phyloP scores from a whole-genome alignment of 1,284 basidiomycete genomes.

The Takashimella koratensis region DNA sequence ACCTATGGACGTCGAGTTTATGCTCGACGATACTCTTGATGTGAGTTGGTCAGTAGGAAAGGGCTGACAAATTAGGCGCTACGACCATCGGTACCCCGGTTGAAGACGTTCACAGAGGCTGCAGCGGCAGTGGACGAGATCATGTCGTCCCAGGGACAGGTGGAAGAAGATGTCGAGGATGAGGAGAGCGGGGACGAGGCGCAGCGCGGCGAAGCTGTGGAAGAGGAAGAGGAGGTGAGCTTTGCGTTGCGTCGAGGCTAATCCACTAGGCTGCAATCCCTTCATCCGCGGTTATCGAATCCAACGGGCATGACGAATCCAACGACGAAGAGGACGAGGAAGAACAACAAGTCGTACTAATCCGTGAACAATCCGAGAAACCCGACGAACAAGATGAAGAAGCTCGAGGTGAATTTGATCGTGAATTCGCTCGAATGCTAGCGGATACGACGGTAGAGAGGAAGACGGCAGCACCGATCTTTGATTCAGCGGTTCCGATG shows the following conservation, averaged over 20 bases:
- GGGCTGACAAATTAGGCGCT: conserved; percentile 58
- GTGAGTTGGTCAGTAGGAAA: conserved; percentile 49
- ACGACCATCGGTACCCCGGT: conserved; percentile 63
- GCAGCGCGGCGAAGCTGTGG: conserved; percentile 62
- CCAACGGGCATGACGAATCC: too few species aligned
- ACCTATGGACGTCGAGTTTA: conserved; percentile 97
- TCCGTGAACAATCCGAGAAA: conserved; percentile 46
- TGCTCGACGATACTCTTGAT: conserved; percentile 90
- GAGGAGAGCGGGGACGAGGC: conserved; percentile 16
- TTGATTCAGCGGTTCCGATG: conserved; percentile 71
- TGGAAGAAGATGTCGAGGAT: conserved; percentile 44
- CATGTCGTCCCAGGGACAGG: conserved; percentile 60
- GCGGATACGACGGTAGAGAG: conserved; percentile 77
- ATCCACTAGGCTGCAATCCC: not conserved
- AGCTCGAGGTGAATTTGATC: conserved; percentile 88
- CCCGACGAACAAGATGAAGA: conserved; percentile 59
- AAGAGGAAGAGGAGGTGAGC: conserved; percentile 59
- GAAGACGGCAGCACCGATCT: conserved; percentile 74
- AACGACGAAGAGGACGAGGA: conserved; percentile 50
- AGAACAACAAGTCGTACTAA: conserved; percentile 61
- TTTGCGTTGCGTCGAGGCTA: not conserved
- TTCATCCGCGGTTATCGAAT: too few species aligned
- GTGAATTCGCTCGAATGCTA: conserved; percentile 92
- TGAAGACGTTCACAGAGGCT: conserved; percentile 76
- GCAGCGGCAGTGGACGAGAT: conserved; percentile 84